Base-by-base conservation (phyloP, 2,329 filamentous ascomycete species). In the Colletotrichum spinosum region DNA sequence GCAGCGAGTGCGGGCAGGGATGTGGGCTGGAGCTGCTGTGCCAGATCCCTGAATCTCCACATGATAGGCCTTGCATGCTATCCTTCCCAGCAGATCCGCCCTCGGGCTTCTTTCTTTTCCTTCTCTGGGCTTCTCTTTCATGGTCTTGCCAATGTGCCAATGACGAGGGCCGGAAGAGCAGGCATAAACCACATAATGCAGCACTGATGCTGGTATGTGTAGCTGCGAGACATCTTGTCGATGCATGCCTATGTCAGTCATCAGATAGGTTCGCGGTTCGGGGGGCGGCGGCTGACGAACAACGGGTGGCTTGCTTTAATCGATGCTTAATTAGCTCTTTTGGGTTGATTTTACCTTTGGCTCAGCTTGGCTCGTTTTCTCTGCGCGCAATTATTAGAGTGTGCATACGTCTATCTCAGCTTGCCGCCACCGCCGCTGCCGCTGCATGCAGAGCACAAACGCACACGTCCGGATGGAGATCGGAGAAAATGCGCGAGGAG, bases 21-120 rank as follows among this genome's bases (percentile, higher is more conserved):
- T 67, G 17, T 17, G 52, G 71, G 67, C 68, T 72, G 70, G 55
- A 70, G 55, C 66, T 70, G 67, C 69, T 71, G 70, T 70, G 69
- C 56, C 60, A 52, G 49, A 66, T 67, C 69, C 68, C 60, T 68
- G 68, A 60, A 63, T 69, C 68, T 68, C 71, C 70, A 69, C 71
- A 68, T 62, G 67, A 70, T 67, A 69, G 60, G 57, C 70, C 60
- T 60, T 56, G 60, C 42, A 58, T 57, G 52, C 59, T 66, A 66
- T 63, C 59, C 57, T 67, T 65, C 59, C 61, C 60, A 68, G 69
- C 53, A 59, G 69, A 72, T 72, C 68, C 61, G 69, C 63, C 42
- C 68, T 67, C 69, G 68, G 61, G 68, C 50, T 67, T 57, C 56
- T 55, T 46, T 57, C 57, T 62, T 48, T 42, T 61, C 17, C 9